These are phyloP conservation scores for Tolypocladium amazonense DNA, from an alignment of 2,329 filamentous ascomycete species.

Conservation along the genomic window DNA sequence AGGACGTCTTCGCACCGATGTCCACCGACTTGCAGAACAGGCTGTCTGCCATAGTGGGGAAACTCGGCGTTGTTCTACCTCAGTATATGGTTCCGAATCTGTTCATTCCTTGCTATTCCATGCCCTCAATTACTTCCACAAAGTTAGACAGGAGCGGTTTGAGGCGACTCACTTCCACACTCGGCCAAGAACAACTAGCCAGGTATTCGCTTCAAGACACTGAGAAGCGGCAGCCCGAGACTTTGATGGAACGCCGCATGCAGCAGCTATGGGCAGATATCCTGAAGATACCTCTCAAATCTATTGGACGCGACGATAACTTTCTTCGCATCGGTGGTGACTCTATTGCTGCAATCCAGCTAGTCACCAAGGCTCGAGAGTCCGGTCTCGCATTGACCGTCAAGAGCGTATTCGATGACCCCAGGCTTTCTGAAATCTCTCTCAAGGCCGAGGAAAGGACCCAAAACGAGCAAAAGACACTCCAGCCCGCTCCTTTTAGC, in stretches of 20 bases:
- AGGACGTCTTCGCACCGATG: neutral
- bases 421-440: neutral
- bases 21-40: neutral
- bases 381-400: slow-evolving; percentile 8
- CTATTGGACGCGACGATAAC: slow-evolving; percentile 6
- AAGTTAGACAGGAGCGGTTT: slow-evolving; percentile 4
- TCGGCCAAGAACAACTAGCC: neutral
- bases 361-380: slow-evolving; percentile 1
- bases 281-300: slow-evolving; percentile 1
- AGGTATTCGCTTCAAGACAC: neutral
- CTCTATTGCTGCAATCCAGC: slow-evolving; percentile 12
- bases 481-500: neutral
- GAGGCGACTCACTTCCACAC: neutral
- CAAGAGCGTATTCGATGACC: slow-evolving; percentile 1
- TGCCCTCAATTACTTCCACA: slow-evolving; percentile 4
- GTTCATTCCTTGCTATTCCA: slow-evolving; percentile 2
- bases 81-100: slow-evolving; percentile 1
- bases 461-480: neutral
- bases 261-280: slow-evolving; percentile 8
- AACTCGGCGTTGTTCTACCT: slow-evolving; percentile 1
- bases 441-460: slow-evolving; percentile 4
- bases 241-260: slow-evolving; percentile 2
- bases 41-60: neutral
- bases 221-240: slow-evolving; percentile 1
- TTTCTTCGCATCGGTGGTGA: slow-evolving; percentile 12